Percentiles rank a stretch among this genome's conserved stretches.
These are phyloP conservation scores for Pestalotiopsis sp. DNA, from an alignment of 2,329 filamentous ascomycete species.

Conservation along the genomic window DNA sequence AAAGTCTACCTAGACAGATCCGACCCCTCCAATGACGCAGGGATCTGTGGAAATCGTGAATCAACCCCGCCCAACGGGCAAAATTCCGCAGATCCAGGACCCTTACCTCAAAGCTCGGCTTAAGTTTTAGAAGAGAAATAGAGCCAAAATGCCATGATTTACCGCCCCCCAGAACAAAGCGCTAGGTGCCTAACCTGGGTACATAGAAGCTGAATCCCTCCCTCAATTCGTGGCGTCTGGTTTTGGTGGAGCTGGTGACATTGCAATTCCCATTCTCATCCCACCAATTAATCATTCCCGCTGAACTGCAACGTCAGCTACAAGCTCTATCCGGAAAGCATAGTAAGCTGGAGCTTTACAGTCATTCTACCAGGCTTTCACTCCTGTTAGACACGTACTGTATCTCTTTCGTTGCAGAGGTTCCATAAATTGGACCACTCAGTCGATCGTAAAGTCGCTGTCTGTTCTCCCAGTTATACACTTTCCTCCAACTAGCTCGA, in stretches of 20 bases:
- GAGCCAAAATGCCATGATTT: constrained; percentile 7
- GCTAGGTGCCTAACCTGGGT: neutral
- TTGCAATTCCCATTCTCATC: neutral
- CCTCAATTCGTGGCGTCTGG: neutral
- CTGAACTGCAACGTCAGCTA: neutral
- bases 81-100: constrained; percentile 9
- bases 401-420: neutral
- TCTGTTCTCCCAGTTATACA: neutral
- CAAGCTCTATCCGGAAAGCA: neutral
- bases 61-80: constrained; percentile 8
- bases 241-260: neutral
- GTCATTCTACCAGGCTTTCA: neutral
- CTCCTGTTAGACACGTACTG: neutral
- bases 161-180: constrained; percentile 9
- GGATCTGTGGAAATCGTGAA: neutral
- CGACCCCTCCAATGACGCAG: constrained; percentile 11
- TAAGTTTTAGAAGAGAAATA: too few species aligned
- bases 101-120: neutral
- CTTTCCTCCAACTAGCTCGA: neutral
- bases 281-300: neutral
- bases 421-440: neutral
- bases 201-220: neutral
- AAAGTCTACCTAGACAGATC: neutral
- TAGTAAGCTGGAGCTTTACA: neutral
- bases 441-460: neutral